These are phyloP conservation scores for Erodium trifolium DNA, from an alignment of 441 rosid species.

Conservation along the genomic window DNA sequence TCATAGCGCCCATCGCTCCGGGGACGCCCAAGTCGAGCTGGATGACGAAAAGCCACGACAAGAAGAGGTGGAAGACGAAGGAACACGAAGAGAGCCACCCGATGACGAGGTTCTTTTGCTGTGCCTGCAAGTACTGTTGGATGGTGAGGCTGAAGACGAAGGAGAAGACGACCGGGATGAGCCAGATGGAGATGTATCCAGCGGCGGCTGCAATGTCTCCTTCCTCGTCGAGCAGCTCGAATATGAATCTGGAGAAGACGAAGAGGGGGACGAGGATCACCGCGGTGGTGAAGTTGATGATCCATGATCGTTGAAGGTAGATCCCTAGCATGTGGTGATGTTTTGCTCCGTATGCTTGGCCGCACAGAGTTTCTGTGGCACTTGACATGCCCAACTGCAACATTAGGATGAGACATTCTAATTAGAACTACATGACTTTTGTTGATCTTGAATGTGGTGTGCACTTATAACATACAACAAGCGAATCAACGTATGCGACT, in stretches of 20 bases:
- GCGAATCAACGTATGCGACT: too few relatives aligned
- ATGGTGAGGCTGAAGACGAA: constrained; percentile 24
- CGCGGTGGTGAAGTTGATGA: constrained; percentile 27
- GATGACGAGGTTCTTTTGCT: constrained; percentile 32
- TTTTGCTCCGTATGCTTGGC: constrained; percentile 76
- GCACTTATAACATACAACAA: too few relatives aligned
- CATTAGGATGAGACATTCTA: constrained; percentile 21
- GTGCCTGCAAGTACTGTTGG: constrained; percentile 41
- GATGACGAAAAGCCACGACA: constrained; percentile 41
- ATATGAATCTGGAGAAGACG: constrained; percentile 35
- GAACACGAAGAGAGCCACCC: constrained; percentile 37
- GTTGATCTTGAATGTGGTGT: too few relatives aligned
- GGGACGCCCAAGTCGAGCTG: constrained; percentile 29
- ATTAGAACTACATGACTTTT: too few relatives aligned
- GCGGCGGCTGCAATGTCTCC: constrained; percentile 37
- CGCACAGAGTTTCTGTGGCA: constrained; percentile 50
- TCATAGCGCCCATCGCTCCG: constrained; percentile 40
- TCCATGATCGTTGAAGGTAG: constrained; percentile 73
- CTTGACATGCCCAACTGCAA: constrained; percentile 50
- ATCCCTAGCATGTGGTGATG: constrained; percentile 75
- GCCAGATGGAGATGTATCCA: constrained; percentile 34
- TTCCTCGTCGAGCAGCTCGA: constrained; percentile 42
- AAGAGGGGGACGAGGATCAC: constrained; percentile 44
- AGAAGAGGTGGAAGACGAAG: constrained; percentile 29
- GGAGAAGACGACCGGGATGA: constrained; percentile 35